Conservation (phyloP, 768 basidiomycete species). For the Dacryopinax primogenitus region DNA sequence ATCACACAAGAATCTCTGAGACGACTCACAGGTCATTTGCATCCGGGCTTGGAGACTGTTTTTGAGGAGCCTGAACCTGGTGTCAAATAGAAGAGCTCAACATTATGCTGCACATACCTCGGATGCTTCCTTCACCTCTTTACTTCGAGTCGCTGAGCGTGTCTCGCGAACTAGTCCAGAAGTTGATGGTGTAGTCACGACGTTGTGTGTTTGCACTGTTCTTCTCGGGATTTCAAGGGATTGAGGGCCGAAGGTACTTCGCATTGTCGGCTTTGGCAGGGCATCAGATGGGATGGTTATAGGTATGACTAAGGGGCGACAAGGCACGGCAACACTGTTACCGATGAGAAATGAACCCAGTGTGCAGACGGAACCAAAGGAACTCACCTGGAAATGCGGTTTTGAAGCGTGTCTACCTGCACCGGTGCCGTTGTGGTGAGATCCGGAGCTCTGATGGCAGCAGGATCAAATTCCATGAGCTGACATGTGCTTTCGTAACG, state of each 20-base stretch:
- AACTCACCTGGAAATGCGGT: too few relatives aligned
- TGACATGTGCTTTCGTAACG: too few relatives aligned
- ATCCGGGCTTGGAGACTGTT: constrained; percentile 20
- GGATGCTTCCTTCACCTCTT: background rate
- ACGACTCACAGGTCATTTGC: constrained; percentile 52
- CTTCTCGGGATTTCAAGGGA: background rate
- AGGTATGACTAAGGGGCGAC: background rate
- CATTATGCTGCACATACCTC: background rate
- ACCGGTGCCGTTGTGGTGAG: too few relatives aligned
- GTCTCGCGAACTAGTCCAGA: background rate
- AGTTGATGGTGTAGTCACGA: background rate
- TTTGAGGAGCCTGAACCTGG: background rate
- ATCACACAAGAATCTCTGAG: background rate
- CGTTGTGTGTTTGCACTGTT: background rate
- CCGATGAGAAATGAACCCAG: background rate
- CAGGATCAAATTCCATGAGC: too few relatives aligned
- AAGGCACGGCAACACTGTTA: background rate
- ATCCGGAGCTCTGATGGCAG: too few relatives aligned
- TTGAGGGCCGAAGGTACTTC: background rate
- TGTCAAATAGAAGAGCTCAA: background rate
- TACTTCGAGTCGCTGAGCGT: background rate
- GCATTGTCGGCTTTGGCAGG: background rate
- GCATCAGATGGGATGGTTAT: background rate
- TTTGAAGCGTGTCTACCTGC: too few relatives aligned
- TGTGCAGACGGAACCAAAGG: background rate